Conservation (phyloP, 2,329 filamentous ascomycete genomes). For the Zasmidium angulare region DNA sequence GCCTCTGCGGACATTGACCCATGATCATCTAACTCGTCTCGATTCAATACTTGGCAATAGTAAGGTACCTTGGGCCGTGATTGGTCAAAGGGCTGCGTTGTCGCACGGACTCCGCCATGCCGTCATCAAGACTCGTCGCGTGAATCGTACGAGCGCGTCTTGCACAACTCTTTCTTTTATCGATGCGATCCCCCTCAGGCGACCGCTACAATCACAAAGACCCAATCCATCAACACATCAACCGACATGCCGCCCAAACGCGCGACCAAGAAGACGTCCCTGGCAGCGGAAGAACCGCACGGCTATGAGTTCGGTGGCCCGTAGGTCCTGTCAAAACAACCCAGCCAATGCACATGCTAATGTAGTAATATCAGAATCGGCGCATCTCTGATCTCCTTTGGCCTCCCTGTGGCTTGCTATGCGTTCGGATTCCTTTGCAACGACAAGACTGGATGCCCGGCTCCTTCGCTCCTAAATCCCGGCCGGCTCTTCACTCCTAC, state of each 20-base stretch:
- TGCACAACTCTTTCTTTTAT: not conserved
- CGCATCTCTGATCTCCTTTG: conserved; percentile 74
- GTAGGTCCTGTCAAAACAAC: conserved; percentile 27
- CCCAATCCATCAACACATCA: not conserved
- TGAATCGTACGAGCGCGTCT: not conserved
- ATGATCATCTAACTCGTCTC: no score
- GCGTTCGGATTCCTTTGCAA: conserved; percentile 84
- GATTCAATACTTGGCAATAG: no score
- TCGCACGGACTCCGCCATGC: not conserved
- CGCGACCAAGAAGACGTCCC: not conserved
- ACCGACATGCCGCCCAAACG: conserved; percentile 6
- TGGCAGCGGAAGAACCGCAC: conserved; percentile 25
- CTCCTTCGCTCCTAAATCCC: conserved; percentile 74
- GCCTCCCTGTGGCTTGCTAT: conserved; percentile 77
- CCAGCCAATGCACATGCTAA: not conserved
- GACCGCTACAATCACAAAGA: not conserved
- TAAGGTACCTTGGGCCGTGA: not conserved
- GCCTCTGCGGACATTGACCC: no score
- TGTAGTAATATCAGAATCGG: conserved; percentile 60
- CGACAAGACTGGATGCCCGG: conserved; percentile 86
- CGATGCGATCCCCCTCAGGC: not conserved
- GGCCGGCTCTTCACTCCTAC: conserved; percentile 55
- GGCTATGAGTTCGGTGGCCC: conserved; percentile 52
- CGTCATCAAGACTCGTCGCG: not conserved
- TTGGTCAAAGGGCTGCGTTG: not conserved